phyloP scores from a whole-genome alignment of 257 asterid species.

The Solanum clarkiae region DNA sequence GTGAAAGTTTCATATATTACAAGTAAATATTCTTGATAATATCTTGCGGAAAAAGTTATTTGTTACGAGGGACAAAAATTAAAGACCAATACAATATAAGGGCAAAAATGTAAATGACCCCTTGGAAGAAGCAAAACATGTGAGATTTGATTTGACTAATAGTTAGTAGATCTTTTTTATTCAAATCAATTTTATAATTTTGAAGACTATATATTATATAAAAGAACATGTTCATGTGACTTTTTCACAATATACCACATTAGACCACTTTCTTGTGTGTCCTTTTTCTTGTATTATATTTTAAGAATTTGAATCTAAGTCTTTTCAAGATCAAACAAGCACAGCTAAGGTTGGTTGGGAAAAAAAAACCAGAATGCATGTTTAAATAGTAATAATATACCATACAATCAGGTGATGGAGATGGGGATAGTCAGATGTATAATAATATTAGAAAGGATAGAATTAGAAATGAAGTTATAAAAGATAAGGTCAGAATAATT shows the following conservation, averaged over 20 bases:
- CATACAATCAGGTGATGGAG: neutral
- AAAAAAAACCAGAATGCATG: neutral
- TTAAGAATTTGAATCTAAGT: neutral
- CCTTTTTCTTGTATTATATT: neutral
- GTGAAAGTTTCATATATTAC: too few species aligned
- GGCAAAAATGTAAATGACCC: neutral
- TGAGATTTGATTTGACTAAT: constrained; percentile 17
- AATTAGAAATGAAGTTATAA: neutral
- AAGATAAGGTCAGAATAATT: neutral
- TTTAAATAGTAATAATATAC: neutral
- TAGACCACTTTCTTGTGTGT: neutral
- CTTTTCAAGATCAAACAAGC: neutral
- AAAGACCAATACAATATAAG: neutral
- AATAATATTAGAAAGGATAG: neutral
- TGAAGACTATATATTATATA: neutral
- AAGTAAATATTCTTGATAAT: too few species aligned
- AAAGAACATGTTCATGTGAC: constrained; percentile 20
- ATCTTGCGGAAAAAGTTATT: too few species aligned
- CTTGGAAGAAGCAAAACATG: constrained; percentile 10
- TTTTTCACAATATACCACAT: neutral
- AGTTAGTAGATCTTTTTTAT: neutral
- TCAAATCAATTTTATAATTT: neutral
- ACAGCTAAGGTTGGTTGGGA: constrained; percentile 16
- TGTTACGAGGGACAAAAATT: neutral
- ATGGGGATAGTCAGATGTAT: neutral